These are phyloP conservation scores for Nepenthes alata DNA, from an alignment of 179 eudicot species.

Conservation along the genomic window DNA sequence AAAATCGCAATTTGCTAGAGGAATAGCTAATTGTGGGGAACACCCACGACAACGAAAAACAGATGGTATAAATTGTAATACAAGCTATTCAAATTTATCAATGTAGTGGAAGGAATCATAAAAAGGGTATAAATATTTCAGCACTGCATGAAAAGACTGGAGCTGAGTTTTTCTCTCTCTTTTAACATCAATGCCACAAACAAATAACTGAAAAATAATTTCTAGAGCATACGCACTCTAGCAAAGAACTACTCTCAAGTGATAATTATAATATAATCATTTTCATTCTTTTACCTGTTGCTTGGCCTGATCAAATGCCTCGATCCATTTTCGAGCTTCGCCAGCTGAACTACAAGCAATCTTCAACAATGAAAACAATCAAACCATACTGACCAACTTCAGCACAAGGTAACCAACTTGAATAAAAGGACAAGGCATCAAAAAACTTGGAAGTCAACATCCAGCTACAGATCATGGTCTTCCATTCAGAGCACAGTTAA, in stretches of 20 bases:
- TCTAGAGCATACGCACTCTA: neutral
- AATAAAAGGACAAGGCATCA: neutral
- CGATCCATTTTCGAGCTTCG: constrained; percentile 83
- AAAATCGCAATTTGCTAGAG: no score
- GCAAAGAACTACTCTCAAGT: neutral
- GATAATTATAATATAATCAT: neutral
- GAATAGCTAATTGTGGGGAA: no score
- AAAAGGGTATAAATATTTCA: neutral
- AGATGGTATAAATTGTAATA: no score
- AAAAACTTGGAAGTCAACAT: neutral
- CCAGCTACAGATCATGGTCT: no score
- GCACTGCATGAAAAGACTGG: neutral
- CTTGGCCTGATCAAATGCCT: constrained; percentile 93
- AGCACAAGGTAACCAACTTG: constrained; percentile 1
- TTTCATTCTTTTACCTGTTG: constrained; percentile 43
- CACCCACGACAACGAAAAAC: no score
- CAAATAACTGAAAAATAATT: neutral
- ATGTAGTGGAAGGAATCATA: no score
- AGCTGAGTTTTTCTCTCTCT: neutral
- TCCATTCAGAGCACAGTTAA: no score
- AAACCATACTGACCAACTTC: constrained; percentile 6
- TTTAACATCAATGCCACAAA: neutral
- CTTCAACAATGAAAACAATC: constrained; percentile 30
- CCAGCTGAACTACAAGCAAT: constrained; percentile 93
- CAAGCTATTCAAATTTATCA: no score